Base-by-base conservation (phyloP, 495 filamentous ascomycete genomes). In the Durotheca rogersii region DNA sequence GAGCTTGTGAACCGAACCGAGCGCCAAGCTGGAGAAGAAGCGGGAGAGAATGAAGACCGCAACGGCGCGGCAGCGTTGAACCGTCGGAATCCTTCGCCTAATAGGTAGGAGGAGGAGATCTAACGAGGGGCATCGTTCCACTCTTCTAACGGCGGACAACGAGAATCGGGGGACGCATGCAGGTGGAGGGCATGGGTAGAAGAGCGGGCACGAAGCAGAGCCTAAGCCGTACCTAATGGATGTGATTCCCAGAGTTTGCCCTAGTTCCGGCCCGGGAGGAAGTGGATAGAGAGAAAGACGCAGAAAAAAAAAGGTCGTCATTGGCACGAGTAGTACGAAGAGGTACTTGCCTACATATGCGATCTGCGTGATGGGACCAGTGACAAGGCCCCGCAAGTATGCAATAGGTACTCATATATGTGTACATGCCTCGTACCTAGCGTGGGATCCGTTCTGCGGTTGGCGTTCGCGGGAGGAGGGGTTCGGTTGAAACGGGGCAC, bases 311-410 rank as follows among this genome's bases (percentile, higher is more conserved):
- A 53, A 51, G 23, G 42, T 58, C 56, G 56, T 59, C 56, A 60
- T 56, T 51, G 20, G 61, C 32, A 45, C 58, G n/a, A 61, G 49
- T 44, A 61, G 41, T 43, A 45, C 31, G n/a, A n/a, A n/a, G n/a
- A n/a, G n/a, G n/a, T n/a, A n/a, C n/a, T n/a, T n/a, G n/a, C n/a
- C n/a, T n/a, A n/a, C n/a, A n/a, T n/a, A n/a, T n/a, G n/a, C n/a
- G n/a, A n/a, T n/a, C n/a, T n/a, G n/a, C n/a, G n/a, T n/a, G n/a
- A n/a, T n/a, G n/a, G n/a, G n/a, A n/a, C n/a, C n/a, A n/a, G n/a
- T n/a, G n/a, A n/a, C n/a, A n/a, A n/a, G n/a, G n/a, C n/a, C n/a
- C n/a, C n/a, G n/a, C n/a, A n/a, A n/a, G n/a, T n/a, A n/a, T n/a
- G n/a, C n/a, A n/a, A n/a, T n/a, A n/a, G n/a, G n/a, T n/a, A n/a